Base-by-base conservation (phyloP, 2,329 filamentous ascomycete genomes). In the Pseudocercospora cruenta region DNA sequence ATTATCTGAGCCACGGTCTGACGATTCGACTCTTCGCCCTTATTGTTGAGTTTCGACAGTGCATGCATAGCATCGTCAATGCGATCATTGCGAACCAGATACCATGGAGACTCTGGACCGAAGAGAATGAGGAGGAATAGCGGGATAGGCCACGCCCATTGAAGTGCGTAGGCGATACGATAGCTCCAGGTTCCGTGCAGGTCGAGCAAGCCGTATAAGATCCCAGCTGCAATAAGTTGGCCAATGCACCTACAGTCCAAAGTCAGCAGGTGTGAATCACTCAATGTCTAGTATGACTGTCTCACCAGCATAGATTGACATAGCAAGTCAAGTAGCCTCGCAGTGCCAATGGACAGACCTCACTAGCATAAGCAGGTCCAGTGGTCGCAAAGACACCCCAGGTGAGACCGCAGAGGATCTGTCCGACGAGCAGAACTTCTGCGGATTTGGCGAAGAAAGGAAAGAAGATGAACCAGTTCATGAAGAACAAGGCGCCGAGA, bases 311-410 rank as follows among this genome's bases (percentile, higher is more conserved):
- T 54, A 81, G 69, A 58, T 80, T 80, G 54, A 80, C 66, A 65
- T 84, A 88, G n/a, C 83, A 84, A 0, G 86, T 88, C n/a, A 88
- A 77, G 60, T 85, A 83, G n/a, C 83, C 84, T 16, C 87, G 82
- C 45, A 88, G 80, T 1, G 82, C 82, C 57, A 86, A 78, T 2
- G 87, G 57, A 33, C 67, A 69, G 16, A 69, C 58, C 47, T 69
- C 67, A 10, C 61, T 65, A 7, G 67, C 67, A 39, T 69, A 69
- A 10, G 64, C 64, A 1, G 67, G 64, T 0, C 59, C 62, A 19
- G 59, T 64, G 7, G 64, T 69, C 9, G 64, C 64, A 55, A 68
- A 68, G 2, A 66, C 67, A 6, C 67, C 67, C 65, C 65, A 67
- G 14, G 61, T 59, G 4, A 67, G 19, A 76, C 72, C 72, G 70